Evolutionary conservation across 1,284 basidiomycete genomes (phyloP).

Genomic region (Sanguinoderma infundibulare): DNA sequence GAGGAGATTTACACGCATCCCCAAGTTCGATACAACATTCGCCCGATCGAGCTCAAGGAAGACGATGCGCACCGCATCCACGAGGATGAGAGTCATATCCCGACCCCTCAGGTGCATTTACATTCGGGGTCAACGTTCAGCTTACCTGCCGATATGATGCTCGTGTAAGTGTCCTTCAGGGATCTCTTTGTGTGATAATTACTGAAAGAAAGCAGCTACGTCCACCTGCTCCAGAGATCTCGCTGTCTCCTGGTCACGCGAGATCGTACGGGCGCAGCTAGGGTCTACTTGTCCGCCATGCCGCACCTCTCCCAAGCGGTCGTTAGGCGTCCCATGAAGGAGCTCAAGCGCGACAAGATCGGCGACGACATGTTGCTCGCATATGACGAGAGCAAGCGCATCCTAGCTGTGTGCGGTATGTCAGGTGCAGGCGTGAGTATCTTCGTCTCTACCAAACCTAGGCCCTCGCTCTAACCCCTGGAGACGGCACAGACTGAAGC

Average conservation of each 20-base stretch:
- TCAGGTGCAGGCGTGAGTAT: constrained; percentile 26
- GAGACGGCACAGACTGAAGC: not conserved
- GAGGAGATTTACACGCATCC: constrained; percentile 29
- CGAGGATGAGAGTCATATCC: constrained; percentile 41
- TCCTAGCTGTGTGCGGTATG: constrained; percentile 47
- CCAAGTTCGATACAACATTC: constrained; percentile 39
- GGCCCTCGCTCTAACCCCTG: too few relatives aligned
- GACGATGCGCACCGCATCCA: constrained; percentile 48
- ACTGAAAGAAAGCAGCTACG: constrained; percentile 34
- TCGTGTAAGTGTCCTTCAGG: constrained; percentile 40
- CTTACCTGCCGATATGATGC: constrained; percentile 37
- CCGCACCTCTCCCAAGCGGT: constrained; percentile 25
- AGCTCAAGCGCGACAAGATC: constrained; percentile 47
- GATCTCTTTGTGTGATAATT: not conserved
- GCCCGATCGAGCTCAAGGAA: constrained; percentile 42
- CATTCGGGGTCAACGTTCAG: constrained; percentile 34
- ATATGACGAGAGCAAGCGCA: constrained; percentile 54
- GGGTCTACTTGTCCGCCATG: constrained; percentile 45
- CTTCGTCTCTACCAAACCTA: too few relatives aligned
- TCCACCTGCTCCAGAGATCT: constrained; percentile 40
- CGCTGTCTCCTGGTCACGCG: constrained; percentile 47
- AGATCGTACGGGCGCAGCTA: constrained; percentile 37
- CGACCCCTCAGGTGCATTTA: constrained; percentile 38
- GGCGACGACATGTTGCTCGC: constrained; percentile 48
- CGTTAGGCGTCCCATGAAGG: constrained; percentile 23